These are phyloP conservation scores for Pugionium cornutum DNA, from an alignment of 345 rosid species.

Conservation along the genomic window DNA sequence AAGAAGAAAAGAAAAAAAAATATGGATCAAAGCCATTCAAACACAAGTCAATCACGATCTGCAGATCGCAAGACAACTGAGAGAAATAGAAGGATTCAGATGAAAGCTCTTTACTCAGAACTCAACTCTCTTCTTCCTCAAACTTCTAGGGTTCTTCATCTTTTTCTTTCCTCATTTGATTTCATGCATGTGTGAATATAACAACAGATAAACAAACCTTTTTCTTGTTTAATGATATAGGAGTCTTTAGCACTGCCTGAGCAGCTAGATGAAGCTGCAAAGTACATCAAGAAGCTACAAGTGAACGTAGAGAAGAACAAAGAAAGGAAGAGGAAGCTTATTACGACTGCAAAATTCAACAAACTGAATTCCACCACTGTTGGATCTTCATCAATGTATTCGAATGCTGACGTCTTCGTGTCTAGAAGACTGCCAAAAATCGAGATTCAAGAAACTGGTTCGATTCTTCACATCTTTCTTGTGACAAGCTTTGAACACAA, in stretches of 20 bases:
- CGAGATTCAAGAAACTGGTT: slow-evolving; percentile 39
- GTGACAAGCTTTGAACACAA: slow-evolving; percentile 42
- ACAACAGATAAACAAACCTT: neutral
- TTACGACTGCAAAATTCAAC: neutral
- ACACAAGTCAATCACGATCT: slow-evolving; percentile 33
- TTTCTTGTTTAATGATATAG: slow-evolving; percentile 24
- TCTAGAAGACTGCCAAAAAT: slow-evolving; percentile 17
- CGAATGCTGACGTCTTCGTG: neutral
- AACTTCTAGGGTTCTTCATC: slow-evolving; percentile 26
- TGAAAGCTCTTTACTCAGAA: slow-evolving; percentile 40
- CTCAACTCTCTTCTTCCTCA: slow-evolving; percentile 44
- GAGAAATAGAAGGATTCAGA: slow-evolving; percentile 40
- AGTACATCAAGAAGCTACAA: slow-evolving; percentile 41
- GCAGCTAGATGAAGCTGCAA: slow-evolving; percentile 43
- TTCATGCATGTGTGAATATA: no score
- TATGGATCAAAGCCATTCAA: slow-evolving; percentile 38
- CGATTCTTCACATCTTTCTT: slow-evolving; percentile 28
- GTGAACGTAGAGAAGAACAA: slow-evolving; percentile 35
- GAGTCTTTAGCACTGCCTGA: slow-evolving; percentile 34
- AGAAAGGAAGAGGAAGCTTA: slow-evolving; percentile 2
- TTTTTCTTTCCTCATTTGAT: neutral
- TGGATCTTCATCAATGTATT: slow-evolving; percentile 15
- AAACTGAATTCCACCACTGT: slow-evolving; percentile 3
- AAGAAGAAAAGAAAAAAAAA: neutral
- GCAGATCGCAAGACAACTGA: slow-evolving; percentile 37